Conservation (phyloP, 768 basidiomycete species). For the Auricularia sp. region DNA sequence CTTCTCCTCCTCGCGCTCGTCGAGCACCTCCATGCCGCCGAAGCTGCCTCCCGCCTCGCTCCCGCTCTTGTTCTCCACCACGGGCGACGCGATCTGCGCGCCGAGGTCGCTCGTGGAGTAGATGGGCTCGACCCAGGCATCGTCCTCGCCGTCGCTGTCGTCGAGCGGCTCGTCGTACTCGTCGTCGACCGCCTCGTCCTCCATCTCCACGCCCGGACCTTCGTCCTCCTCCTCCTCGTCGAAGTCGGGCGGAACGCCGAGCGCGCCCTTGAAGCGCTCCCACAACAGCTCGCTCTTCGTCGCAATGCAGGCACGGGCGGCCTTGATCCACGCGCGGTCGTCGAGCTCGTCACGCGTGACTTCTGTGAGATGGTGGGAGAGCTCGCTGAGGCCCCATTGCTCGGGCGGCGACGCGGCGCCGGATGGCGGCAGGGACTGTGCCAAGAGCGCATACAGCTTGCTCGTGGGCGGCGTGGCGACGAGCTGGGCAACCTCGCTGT, state of each 20-base stretch:
- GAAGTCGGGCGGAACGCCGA: constrained; percentile 80
- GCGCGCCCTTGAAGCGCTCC: constrained; percentile 80
- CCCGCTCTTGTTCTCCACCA: neutral
- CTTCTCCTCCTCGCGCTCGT: neutral
- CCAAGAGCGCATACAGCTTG: constrained; percentile 64
- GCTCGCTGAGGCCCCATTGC: constrained; percentile 60
- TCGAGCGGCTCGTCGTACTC: neutral
- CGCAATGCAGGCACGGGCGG: constrained; percentile 62
- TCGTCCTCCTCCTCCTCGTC: constrained; percentile 16
- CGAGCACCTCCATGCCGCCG: neutral
- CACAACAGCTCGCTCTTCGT: constrained; percentile 77
- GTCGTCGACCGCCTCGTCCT: neutral
- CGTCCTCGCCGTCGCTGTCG: neutral
- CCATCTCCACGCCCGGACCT: neutral
- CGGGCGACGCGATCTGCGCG: neutral
- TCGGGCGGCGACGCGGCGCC: neutral
- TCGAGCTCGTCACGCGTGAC: constrained; percentile 51
- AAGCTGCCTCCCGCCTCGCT: neutral
- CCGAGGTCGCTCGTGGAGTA: neutral
- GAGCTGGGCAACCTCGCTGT: constrained; percentile 60
- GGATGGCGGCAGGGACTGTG: constrained; percentile 49
- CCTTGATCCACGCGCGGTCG: constrained; percentile 65
- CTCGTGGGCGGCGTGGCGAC: constrained; percentile 55
- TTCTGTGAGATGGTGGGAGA: constrained; percentile 56
- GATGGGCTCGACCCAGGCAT: neutral